Conservation (phyloP, 257 asterid species). For the Striga asiatica region DNA sequence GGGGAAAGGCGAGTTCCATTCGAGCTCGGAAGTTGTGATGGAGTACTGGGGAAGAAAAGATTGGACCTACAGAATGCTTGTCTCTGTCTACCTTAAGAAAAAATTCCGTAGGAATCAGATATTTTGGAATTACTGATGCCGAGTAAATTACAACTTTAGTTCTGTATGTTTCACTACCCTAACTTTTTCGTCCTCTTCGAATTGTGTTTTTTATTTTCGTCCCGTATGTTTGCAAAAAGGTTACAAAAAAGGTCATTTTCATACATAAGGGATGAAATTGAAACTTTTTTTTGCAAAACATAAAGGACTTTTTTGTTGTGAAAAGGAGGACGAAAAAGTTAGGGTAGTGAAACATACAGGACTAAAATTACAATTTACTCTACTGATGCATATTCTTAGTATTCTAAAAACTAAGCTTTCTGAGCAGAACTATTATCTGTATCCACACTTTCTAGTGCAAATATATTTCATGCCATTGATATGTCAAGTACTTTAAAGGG, state of each 20-base stretch:
- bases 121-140: slow-evolving; percentile 93
- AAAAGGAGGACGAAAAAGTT: too few species aligned
- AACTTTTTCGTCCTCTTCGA: too few species aligned
- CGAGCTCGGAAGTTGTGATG: slow-evolving; percentile 44
- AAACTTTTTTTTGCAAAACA: too few species aligned
- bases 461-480: not conserved
- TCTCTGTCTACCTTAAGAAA: slow-evolving; percentile 52
- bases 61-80: slow-evolving; percentile 61
- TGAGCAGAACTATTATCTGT: slow-evolving; percentile 5
- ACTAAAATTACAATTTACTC: too few species aligned
- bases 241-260: too few species aligned
- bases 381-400: not conserved
- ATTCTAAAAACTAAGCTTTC: not conserved
- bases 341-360: too few species aligned
- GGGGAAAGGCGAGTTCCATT: slow-evolving; percentile 93
- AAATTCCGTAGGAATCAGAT: slow-evolving; percentile 53
- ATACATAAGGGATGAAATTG: too few species aligned
- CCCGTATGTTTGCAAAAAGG: too few species aligned
- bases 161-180: too few species aligned
- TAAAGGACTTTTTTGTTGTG: too few species aligned
- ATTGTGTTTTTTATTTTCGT: too few species aligned
- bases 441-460: not conserved
- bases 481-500: not conserved
- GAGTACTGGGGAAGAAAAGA: slow-evolving; percentile 33
- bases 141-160: slow-evolving; percentile 5